phyloP scores from a whole-genome alignment of 2,329 filamentous ascomycete species.

The Hypoxylon sp. region DNA sequence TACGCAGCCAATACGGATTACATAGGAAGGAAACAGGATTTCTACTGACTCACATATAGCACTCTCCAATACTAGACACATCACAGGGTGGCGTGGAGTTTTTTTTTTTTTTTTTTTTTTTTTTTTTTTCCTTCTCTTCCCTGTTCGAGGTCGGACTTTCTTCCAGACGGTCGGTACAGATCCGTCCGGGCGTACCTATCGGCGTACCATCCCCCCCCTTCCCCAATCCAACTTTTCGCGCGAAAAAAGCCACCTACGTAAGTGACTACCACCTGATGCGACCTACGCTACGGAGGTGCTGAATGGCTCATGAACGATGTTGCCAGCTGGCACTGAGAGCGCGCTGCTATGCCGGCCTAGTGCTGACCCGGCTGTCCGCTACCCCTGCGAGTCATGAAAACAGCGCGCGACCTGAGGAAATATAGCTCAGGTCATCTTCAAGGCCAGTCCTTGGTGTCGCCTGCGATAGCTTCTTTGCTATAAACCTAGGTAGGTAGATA shows the following conservation, averaged over 20 bases:
- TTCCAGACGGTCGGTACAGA: slow-evolving; percentile 24
- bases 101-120: no score
- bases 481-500: no score
- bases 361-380: not conserved
- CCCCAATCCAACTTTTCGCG: slow-evolving; percentile 11
- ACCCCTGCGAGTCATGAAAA: not conserved
- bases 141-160: slow-evolving; percentile 12
- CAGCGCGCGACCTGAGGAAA: not conserved
- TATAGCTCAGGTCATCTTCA: not conserved
- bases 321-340: no score
- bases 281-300: no score
- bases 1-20: no score
- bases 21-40: slow-evolving; percentile 6
- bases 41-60: not conserved
- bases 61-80: slow-evolving; percentile 13
- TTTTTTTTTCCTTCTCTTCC: no score
- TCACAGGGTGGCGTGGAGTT: not conserved
- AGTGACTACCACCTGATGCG: no score
- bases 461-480: no score
- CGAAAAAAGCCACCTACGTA: slow-evolving; percentile 30
- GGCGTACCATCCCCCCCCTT: no score
- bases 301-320: no score
- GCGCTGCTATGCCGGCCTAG: not conserved
- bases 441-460: no score
- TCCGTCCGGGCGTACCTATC: no score